A percentile compares a stretch with the other conserved stretches of the same genome.
Evolutionary conservation across 257 asterid genomes (phyloP).

Genomic region (Solanum virginianum): DNA sequence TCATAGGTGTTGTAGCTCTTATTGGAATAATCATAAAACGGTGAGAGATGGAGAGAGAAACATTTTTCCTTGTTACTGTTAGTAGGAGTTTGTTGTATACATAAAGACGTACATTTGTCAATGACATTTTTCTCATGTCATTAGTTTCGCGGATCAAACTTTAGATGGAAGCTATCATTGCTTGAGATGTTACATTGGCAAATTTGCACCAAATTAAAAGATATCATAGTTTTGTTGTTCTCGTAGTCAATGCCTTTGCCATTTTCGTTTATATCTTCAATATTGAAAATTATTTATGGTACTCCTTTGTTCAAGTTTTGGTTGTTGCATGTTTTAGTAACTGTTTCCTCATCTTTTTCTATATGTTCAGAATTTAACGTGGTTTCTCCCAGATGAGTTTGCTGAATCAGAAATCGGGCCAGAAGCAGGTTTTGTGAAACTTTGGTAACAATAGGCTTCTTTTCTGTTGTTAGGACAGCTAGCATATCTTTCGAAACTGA

Average conservation of each 20-base stretch:
- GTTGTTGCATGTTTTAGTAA: not conserved
- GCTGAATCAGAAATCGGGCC: constrained; percentile 95
- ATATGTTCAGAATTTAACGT: constrained; percentile 68
- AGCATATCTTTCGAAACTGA: not conserved
- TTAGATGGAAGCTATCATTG: not conserved
- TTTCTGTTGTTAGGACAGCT: constrained; percentile 19
- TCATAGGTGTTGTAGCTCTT: not conserved
- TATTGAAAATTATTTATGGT: not conserved
- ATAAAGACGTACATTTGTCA: not conserved
- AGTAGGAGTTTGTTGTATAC: not conserved
- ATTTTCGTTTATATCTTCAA: not conserved
- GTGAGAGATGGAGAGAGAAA: not conserved
- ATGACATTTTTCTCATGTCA: not conserved
- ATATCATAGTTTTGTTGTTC: not conserved
- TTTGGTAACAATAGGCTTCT: constrained; percentile 81
- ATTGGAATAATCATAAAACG: not conserved
- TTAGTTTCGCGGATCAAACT: not conserved
- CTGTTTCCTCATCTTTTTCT: not conserved
- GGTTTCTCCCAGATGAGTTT: constrained; percentile 96
- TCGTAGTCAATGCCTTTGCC: not conserved
- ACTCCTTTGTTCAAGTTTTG: not conserved
- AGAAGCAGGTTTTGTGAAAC: constrained; percentile 96
- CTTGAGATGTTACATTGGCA: not conserved
- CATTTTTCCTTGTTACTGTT: not conserved
- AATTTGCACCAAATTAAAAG: not conserved